These are phyloP conservation scores for Globisporangium spinosum DNA, from an alignment of 352 stramenopile genomes.

Conservation along the genomic window DNA sequence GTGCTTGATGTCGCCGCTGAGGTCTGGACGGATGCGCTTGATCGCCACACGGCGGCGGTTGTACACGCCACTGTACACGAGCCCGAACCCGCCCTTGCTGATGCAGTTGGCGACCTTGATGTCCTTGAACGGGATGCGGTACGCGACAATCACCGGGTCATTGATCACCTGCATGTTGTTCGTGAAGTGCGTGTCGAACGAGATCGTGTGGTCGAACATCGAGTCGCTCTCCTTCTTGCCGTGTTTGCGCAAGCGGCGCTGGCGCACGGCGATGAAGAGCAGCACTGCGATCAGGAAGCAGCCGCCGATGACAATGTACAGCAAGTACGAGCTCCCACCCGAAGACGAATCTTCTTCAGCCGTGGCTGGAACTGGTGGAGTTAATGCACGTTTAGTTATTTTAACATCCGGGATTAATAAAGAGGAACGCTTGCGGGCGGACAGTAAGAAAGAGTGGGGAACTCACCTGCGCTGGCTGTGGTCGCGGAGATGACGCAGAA, in stretches of 20 bases:
- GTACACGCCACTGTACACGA: constrained; percentile 64
- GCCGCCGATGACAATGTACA: constrained; percentile 36
- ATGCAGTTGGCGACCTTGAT: constrained; percentile 55
- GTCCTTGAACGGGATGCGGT: constrained; percentile 62
- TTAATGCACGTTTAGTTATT: too few relatives aligned
- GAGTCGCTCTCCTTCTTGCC: constrained; percentile 39
- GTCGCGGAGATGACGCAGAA: constrained; percentile 36
- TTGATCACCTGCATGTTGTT: constrained; percentile 53
- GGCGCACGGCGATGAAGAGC: constrained; percentile 42
- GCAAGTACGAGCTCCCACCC: constrained; percentile 37
- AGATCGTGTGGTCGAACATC: constrained; percentile 51
- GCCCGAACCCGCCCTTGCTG: constrained; percentile 57
- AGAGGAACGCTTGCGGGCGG: too few relatives aligned
- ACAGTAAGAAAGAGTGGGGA: not conserved
- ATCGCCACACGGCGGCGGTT: constrained; percentile 58
- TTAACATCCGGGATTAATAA: too few relatives aligned
- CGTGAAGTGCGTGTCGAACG: constrained; percentile 54
- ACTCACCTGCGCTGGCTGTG: constrained; percentile 11
- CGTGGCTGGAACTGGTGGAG: constrained; percentile 6
- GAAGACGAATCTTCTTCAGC: constrained; percentile 23
- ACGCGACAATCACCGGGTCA: constrained; percentile 54
- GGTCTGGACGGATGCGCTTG: constrained; percentile 55
- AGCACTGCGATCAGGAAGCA: constrained; percentile 45
- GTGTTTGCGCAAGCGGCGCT: constrained; percentile 31
- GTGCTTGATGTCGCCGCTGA: constrained; percentile 45